Percentiles rank a stretch among this genome's conserved stretches.
Evolutionary conservation across 495 filamentous ascomycete species (phyloP).

Genomic region (Aspergillus cristatus): DNA sequence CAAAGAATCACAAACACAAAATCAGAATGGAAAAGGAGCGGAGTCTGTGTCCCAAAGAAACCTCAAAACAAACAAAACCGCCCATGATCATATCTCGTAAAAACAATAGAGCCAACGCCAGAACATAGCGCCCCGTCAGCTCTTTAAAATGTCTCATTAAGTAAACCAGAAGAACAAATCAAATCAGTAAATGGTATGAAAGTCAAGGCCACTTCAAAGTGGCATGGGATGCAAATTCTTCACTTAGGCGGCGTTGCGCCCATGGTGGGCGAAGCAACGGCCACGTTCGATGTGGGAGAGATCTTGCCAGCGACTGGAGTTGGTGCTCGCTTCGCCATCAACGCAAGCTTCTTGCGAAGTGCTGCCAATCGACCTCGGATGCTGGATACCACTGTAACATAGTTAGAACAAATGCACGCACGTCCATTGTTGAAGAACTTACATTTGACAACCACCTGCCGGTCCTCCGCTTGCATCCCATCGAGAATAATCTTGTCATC

Average conservation of each 20-base stretch:
- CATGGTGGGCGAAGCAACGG: constrained; percentile 17
- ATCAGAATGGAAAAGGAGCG: not conserved
- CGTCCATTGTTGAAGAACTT: constrained; percentile 19
- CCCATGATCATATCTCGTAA: not conserved
- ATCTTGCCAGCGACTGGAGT: constrained; percentile 26
- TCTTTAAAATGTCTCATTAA: not conserved
- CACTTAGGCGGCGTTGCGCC: constrained; percentile 26
- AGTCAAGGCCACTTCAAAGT: not conserved
- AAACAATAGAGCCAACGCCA: no score
- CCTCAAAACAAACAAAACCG: constrained; percentile 1
- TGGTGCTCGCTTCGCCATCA: constrained; percentile 43
- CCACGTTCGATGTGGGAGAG: constrained; percentile 20
- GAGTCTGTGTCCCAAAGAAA: no score
- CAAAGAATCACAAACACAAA: constrained; percentile 1
- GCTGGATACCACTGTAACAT: constrained; percentile 44
- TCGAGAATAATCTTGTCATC: constrained; percentile 38
- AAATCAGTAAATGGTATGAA: no score
- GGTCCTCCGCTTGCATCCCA: constrained; percentile 63
- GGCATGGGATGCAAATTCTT: no score
- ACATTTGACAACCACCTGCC: constrained; percentile 63
- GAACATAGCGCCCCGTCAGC: no score
- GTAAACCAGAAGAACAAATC: no score
- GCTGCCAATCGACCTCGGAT: constrained; percentile 47
- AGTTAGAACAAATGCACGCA: constrained; percentile 16
- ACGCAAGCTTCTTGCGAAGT: constrained; percentile 48